Evolutionary conservation across 352 stramenopile genomes (phyloP).

Genomic region (Pythium dissimile): DNA sequence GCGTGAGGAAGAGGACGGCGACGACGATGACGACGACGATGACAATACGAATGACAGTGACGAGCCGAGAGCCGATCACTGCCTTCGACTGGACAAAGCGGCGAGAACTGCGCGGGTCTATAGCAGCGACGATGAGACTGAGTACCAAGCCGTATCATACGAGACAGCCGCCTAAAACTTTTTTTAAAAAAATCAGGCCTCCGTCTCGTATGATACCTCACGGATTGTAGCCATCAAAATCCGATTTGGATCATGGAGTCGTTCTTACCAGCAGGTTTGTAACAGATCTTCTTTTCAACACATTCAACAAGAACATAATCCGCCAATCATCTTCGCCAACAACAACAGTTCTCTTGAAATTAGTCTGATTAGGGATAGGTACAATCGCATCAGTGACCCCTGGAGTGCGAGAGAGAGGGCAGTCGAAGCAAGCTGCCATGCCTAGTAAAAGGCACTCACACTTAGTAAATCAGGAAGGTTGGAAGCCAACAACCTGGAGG

Average conservation of each 20-base stretch:
- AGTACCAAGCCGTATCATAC: conserved; percentile 10
- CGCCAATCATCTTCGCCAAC: no score
- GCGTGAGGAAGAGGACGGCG: conserved; percentile 18
- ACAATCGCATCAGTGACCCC: background rate
- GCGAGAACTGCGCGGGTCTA: background rate
- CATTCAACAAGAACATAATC: no score
- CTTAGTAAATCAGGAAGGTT: conserved; percentile 5
- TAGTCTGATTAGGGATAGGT: conserved; percentile 2
- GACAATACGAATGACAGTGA: background rate
- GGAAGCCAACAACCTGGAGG: background rate
- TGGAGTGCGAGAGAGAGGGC: conserved; percentile 12
- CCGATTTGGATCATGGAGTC: no score
- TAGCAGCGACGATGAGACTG: conserved; percentile 7
- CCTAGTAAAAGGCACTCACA: conserved; percentile 3
- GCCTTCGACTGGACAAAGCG: background rate
- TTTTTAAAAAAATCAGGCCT: no score
- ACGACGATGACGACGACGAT: conserved; percentile 11
- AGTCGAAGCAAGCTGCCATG: background rate
- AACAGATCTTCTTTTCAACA: no score
- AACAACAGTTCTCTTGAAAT: background rate
- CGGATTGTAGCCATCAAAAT: background rate
- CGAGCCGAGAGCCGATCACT: background rate
- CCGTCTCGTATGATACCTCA: no score
- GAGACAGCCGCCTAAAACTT: no score
- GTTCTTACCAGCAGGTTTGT: background rate